Evolutionary conservation across 2,329 filamentous ascomycete species (phyloP).

Genomic region (Sporothrix inflata): DNA sequence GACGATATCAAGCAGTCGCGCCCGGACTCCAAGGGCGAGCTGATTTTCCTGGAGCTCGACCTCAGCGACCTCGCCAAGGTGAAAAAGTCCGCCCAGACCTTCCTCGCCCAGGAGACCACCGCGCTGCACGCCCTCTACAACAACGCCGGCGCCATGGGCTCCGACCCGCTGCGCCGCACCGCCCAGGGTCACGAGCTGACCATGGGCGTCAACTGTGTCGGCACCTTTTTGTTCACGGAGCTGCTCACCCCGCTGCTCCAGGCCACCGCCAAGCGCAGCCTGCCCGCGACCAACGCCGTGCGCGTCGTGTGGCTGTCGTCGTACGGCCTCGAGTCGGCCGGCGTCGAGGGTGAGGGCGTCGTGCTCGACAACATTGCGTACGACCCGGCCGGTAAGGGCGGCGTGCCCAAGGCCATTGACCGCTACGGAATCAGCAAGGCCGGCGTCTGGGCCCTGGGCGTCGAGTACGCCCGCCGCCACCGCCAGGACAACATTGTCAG

Average conservation of each 20-base stretch:
- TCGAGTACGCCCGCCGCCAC: slow-evolving; percentile 33
- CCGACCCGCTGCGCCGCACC: slow-evolving; percentile 39
- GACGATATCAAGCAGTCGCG: slow-evolving; percentile 42
- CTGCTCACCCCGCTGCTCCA: slow-evolving; percentile 35
- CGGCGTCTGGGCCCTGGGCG: slow-evolving; percentile 33
- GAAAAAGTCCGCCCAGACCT: slow-evolving; percentile 37
- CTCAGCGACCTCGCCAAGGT: slow-evolving; percentile 40
- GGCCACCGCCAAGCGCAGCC: slow-evolving; percentile 29
- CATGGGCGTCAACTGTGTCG: slow-evolving; percentile 37
- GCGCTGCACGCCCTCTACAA: slow-evolving; percentile 44
- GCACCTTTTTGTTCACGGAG: slow-evolving; percentile 35
- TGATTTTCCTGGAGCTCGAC: slow-evolving; percentile 49
- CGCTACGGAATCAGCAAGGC: slow-evolving; percentile 32
- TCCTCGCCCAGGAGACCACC: slow-evolving; percentile 38
- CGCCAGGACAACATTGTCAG: slow-evolving; percentile 29
- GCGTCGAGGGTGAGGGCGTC: slow-evolving; percentile 31
- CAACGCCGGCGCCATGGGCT: slow-evolving; percentile 45
- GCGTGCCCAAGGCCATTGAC: slow-evolving; percentile 16
- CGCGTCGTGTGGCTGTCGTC: slow-evolving; percentile 35
- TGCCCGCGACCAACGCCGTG: slow-evolving; percentile 27
- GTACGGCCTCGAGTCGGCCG: slow-evolving; percentile 31
- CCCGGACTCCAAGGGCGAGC: slow-evolving; percentile 40
- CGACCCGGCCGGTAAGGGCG: slow-evolving; percentile 9
- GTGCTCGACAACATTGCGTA: slow-evolving; percentile 31
- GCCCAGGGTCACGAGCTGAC: slow-evolving; percentile 37